Percentiles rank a stretch among this genome's conserved stretches.
Conservation (phyloP, 2,329 filamentous ascomycete species). For the Xylariales sp. region DNA sequence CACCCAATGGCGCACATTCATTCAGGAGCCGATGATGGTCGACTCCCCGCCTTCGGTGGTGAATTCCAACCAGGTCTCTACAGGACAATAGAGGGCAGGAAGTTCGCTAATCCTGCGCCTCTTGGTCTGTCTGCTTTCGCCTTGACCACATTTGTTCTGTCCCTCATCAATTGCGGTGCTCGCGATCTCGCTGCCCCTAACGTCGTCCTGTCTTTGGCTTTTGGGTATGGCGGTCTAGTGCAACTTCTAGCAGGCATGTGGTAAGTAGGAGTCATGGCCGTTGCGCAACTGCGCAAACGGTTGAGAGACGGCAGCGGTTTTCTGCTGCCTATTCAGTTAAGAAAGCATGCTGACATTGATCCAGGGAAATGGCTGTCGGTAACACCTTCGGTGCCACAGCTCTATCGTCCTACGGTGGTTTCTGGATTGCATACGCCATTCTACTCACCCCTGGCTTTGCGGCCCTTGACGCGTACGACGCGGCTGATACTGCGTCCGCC, state of each 20-base stretch:
- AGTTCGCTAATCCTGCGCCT: conserved; percentile 75
- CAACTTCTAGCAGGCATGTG: conserved; percentile 84
- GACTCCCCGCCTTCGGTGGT: conserved; percentile 61
- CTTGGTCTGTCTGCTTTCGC: conserved; percentile 76
- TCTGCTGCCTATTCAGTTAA: too few species aligned
- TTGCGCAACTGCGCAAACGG: too few species aligned
- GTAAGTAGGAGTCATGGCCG: conserved; percentile 43
- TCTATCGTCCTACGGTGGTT: conserved; percentile 75
- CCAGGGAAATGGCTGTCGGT: conserved; percentile 79
- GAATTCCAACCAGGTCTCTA: conserved; percentile 68
- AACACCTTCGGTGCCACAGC: conserved; percentile 85
- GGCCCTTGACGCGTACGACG: conserved; percentile 45
- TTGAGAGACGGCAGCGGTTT: too few species aligned
- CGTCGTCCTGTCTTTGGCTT: conserved; percentile 64
- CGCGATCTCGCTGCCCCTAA: conserved; percentile 56
- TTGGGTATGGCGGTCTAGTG: conserved; percentile 72
- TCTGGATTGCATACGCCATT: conserved; percentile 75
- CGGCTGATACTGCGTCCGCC: conserved; percentile 49
- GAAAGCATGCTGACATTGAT: too few species aligned
- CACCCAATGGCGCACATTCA: conserved; percentile 36
- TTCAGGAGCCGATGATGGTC: conserved; percentile 28
- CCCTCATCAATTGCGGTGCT: conserved; percentile 65
- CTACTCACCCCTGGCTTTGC: conserved; percentile 65
- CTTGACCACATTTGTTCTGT: conserved; percentile 77
- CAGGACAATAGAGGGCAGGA: conserved; percentile 60